Percentiles rank a stretch among this genome's conserved stretches.
Conservation (phyloP, 805 yeast species). For the Lipomyces mesembrius region DNA sequence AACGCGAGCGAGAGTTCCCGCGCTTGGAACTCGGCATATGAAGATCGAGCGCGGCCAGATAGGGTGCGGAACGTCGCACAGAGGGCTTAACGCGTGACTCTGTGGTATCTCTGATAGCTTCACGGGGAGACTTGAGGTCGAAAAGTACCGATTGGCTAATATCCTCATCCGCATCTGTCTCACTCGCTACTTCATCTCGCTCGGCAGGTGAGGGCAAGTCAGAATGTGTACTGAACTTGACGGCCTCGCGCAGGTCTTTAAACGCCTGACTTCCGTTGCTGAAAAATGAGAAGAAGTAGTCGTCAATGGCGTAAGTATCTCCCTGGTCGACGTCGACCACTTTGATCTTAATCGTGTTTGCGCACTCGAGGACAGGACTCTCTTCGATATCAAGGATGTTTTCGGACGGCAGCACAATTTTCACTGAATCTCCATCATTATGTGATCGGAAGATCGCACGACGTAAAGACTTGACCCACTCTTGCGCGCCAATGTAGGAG, state of each 20-base stretch:
- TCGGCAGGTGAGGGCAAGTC: background rate
- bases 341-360: slow-evolving; percentile 62
- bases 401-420: slow-evolving; percentile 73
- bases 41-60: slow-evolving; percentile 13
- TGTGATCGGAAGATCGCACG: slow-evolving; percentile 77
- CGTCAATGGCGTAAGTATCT: slow-evolving; percentile 63
- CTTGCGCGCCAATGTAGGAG: slow-evolving; percentile 68
- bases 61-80: slow-evolving; percentile 17
- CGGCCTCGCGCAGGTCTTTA: slow-evolving; percentile 15
- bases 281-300: slow-evolving; percentile 71
- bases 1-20: background rate
- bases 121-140: slow-evolving; percentile 8
- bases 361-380: slow-evolving; percentile 58
- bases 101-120: slow-evolving; percentile 24
- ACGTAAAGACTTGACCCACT: slow-evolving; percentile 77
- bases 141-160: slow-evolving; percentile 10
- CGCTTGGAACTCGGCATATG: background rate
- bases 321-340: slow-evolving; percentile 58
- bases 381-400: slow-evolving; percentile 67
- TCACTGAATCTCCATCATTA: slow-evolving; percentile 71
- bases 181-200: slow-evolving; percentile 6
- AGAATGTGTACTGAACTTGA: background rate
- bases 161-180: slow-evolving; percentile 18
- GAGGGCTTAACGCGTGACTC: background rate
- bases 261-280: slow-evolving; percentile 53